Evolutionary conservation across 768 basidiomycete species (phyloP), one percentile per base, ranked within the genome.

Genomic region (Pisolithus microcarpus): DNA sequence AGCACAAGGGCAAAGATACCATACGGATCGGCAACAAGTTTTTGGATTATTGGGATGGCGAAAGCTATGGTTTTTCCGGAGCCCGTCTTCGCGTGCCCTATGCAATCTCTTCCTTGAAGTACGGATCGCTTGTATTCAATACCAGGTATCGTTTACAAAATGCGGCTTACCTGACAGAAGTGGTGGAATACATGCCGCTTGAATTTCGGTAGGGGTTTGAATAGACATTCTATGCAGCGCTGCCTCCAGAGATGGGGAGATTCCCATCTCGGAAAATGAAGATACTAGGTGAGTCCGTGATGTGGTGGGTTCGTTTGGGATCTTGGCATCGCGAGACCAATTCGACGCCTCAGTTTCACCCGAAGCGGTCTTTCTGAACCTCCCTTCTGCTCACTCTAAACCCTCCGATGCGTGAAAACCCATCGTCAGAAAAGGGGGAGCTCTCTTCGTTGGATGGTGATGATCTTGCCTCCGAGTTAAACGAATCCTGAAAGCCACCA

Each of bases 1-100:
- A 99, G 72, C 0, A 99, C 81, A 13, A 98, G 75, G 0, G 92
- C 92, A 65, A 86, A 98, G 42, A 98, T 87, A 1, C 95, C 96
- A 59, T 91, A 96, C 0, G 96, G 95, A 68, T 98, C 95, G 5
- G 76, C 71, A 1, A 87, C 82, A 30, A 99, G 76, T 59, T 80
- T 80, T 65, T 99, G 92, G 7, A 98, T 73, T 50, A 98, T 97
- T 5, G 96, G 96, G 5, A 97, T 69, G 1, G 95, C 96, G 58
- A 99, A 99, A 0, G 96, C 94, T 52, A 99, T 82, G 0, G 96
- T 99, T 72, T 99, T 99, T 60, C 95, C 95, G 2, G 91, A 93
- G 48, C 96, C 96, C 0, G 96, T 99, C 71, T 97, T 94, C 1
- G 96, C 93, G 56, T 95, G 93, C 9, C 96, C 96, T 52, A 99